phyloP scores from a whole-genome alignment of 176 grass and related monocot species.

The Zoysia japonica region DNA sequence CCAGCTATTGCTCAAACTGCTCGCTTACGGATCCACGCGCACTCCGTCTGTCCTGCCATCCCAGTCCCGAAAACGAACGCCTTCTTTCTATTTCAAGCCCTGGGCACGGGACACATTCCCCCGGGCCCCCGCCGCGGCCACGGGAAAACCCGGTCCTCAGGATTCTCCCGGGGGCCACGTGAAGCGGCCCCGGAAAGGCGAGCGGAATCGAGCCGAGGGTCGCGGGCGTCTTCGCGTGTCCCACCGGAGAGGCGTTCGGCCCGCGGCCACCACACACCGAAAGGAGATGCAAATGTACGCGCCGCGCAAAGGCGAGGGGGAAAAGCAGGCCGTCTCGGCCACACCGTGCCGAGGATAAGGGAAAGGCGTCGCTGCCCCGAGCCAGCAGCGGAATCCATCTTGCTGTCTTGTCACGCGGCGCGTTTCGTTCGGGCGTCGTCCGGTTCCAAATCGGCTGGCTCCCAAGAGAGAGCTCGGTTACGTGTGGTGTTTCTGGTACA shows the following conservation, averaged over 20 bases:
- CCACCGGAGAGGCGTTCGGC: not conserved
- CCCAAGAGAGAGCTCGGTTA: not conserved
- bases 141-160: not conserved
- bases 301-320: not conserved
- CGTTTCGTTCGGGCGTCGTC: too few relatives aligned
- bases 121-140: not conserved
- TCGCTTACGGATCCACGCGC: not conserved
- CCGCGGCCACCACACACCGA: constrained; percentile 36
- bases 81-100: not conserved
- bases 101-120: not conserved
- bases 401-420: too few relatives aligned
- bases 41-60: too few relatives aligned
- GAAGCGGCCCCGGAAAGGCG: constrained; percentile 24
- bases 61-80: not conserved
- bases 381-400: not conserved
- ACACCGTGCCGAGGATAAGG: not conserved
- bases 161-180: constrained; percentile 21
- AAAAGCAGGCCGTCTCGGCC: constrained; percentile 32
- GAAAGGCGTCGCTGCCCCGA: not conserved
- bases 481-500: not conserved
- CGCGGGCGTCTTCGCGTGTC: not conserved
- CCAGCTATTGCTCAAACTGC: not conserved
- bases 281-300: constrained; percentile 12
- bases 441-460: too few relatives aligned
- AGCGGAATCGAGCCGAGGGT: not conserved